Evolutionary conservation across 139 green algal species (phyloP), one percentile per base, ranked within the genome.

Genomic region (Raphidocelis subcapitata): DNA sequence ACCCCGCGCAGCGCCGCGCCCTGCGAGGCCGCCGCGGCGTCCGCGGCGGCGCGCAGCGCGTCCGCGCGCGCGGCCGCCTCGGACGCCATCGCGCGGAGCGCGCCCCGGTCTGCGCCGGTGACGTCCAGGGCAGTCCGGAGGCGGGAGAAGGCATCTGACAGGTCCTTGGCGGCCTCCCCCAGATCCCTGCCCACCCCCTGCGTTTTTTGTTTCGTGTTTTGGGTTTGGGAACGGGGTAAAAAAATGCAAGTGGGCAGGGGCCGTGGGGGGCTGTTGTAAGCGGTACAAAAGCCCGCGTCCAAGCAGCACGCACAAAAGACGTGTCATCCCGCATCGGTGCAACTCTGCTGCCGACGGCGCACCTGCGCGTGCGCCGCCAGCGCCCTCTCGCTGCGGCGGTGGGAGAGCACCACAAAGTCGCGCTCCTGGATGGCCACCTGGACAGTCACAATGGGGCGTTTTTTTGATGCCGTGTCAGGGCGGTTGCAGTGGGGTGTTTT

Each of bases 391-490:
- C 82, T 78, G 16, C 82, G 76, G 67, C 82, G 72, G 47, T 92
- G 87, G 0, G 67, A 77, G 1, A 76, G 57, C 46, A 91, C 85
- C 0, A 92, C 55, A 73, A 91, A 92, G 35, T 88, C 79, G 3
- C 86, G 79, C 81, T 93, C 86, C 70, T 89, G 64, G 21, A 88
- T 70, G 14, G 46, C 67, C n/a, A n/a, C n/a, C n/a, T n/a, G n/a
- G n/a, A n/a, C n/a, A n/a, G n/a, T n/a, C n/a, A n/a, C n/a, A n/a
- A n/a, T n/a, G n/a, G n/a, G n/a, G n/a, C n/a, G n/a, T n/a, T n/a
- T n/a, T n/a, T n/a, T n/a, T n/a, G n/a, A n/a, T n/a, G n/a, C n/a
- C n/a, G n/a, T n/a, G n/a, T n/a, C n/a, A n/a, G n/a, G n/a, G n/a
- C n/a, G n/a, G n/a, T n/a, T n/a, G n/a, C n/a, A n/a, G n/a, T n/a